Evolutionary conservation across 2,329 filamentous ascomycete genomes (phyloP).

Genomic region (Pseudopyrenochaeta lycopersici): DNA sequence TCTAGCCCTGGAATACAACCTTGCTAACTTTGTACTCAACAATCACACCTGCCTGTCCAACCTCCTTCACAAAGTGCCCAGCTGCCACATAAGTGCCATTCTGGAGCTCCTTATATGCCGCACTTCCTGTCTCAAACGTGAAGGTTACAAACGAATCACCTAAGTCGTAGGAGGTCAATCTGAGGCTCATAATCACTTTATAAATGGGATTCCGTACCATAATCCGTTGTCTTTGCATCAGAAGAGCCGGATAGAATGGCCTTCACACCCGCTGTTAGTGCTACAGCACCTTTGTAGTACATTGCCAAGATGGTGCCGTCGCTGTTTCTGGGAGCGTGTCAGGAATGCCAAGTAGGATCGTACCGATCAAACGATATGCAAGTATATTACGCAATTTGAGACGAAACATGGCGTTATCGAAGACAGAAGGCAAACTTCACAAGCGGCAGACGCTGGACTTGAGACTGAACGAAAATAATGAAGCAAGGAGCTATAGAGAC

Average conservation of each 20-base stretch:
- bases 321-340: constrained; percentile 13
- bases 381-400: no score
- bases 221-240: constrained; percentile 39
- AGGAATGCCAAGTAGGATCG: no score
- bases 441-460: no score
- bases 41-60: constrained; percentile 24
- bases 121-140: constrained; percentile 39
- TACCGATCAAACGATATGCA: neutral
- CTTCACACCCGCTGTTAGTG: constrained; percentile 31
- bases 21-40: constrained; percentile 46
- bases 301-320: constrained; percentile 39
- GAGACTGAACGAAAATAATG: neutral
- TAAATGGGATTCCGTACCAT: constrained; percentile 7
- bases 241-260: constrained; percentile 27
- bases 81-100: constrained; percentile 42
- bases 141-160: constrained; percentile 42
- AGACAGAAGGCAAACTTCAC: no score
- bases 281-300: constrained; percentile 45
- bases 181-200: constrained; percentile 12
- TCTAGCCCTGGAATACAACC: constrained; percentile 18
- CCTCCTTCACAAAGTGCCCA: constrained; percentile 37
- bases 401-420: no score
- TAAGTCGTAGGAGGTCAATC: neutral
- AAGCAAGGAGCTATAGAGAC: neutral
- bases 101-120: constrained; percentile 38